Evolutionary conservation across 345 rosid genomes (phyloP).

Genomic region (Syzygium aqueum): DNA sequence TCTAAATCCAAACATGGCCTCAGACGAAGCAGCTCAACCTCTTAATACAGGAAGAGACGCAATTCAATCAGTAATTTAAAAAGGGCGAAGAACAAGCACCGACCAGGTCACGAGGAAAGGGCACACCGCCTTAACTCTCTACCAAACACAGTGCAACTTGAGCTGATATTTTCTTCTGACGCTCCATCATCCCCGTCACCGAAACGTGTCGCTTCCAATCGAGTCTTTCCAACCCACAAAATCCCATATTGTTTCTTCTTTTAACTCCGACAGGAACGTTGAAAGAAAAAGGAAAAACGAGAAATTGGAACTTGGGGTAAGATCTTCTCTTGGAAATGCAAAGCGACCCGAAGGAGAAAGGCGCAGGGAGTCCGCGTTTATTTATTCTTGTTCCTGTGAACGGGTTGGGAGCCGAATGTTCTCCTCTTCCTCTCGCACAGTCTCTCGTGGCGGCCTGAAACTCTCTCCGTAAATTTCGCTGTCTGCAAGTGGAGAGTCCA

Average conservation of each 20-base stretch:
- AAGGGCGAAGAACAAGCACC: neutral
- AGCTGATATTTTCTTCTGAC: neutral
- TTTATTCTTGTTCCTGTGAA: neutral
- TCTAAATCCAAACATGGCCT: too few species aligned
- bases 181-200: neutral
- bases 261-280: neutral
- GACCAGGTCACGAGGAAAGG: neutral
- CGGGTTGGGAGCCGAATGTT: neutral
- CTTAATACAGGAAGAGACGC: too few species aligned
- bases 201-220: neutral
- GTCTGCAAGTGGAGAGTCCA: slow-evolving; percentile 31
- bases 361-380: neutral
- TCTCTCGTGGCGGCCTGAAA: slow-evolving; percentile 3
- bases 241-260: neutral
- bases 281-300: neutral
- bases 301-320: neutral
- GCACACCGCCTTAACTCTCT: neutral
- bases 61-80: too few species aligned
- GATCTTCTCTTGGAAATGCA: neutral
- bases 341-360: neutral
- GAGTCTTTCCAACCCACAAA: neutral
- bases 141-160: neutral
- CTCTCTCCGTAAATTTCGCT: slow-evolving; percentile 22
- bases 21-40: too few species aligned
- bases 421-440: neutral